These are phyloP conservation scores for Colletotrichum tropicicola DNA, from an alignment of 2,329 filamentous ascomycete species.

Conservation along the genomic window DNA sequence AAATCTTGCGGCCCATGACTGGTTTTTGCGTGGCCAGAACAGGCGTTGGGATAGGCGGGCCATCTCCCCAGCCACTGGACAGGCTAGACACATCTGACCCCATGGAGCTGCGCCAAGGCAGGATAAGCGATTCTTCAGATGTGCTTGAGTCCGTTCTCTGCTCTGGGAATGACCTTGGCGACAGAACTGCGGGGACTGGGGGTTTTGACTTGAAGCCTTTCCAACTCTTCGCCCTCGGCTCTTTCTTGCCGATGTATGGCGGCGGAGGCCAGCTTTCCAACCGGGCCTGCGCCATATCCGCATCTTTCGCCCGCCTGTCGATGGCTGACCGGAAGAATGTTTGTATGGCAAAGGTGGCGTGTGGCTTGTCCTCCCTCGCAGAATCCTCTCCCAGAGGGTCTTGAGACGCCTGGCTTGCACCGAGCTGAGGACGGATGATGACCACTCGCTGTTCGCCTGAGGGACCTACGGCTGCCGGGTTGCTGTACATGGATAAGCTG, in stretches of 20 bases:
- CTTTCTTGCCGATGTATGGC: not conserved
- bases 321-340: conserved; percentile 3
- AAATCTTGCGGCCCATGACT: not conserved
- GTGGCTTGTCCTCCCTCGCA: not conserved
- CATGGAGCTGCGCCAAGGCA: not conserved
- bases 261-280: not conserved
- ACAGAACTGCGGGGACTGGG: fast-evolving
- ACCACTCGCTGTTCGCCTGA: not conserved
- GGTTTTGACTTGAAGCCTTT: not conserved
- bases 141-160: not conserved
- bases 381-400: not conserved
- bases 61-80: conserved; percentile 11
- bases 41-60: not conserved
- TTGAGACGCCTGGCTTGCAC: not conserved
- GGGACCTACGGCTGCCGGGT: not conserved
- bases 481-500: not conserved
- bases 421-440: not conserved
- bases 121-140: not conserved
- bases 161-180: not conserved
- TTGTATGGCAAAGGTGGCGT: not conserved
- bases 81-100: not conserved
- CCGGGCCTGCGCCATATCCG: not conserved
- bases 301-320: not conserved
- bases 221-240: not conserved
- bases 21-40: not conserved